Evolutionary conservation across 208 protist genomes (phyloP).

Genomic region (Crithidia brevicula): DNA sequence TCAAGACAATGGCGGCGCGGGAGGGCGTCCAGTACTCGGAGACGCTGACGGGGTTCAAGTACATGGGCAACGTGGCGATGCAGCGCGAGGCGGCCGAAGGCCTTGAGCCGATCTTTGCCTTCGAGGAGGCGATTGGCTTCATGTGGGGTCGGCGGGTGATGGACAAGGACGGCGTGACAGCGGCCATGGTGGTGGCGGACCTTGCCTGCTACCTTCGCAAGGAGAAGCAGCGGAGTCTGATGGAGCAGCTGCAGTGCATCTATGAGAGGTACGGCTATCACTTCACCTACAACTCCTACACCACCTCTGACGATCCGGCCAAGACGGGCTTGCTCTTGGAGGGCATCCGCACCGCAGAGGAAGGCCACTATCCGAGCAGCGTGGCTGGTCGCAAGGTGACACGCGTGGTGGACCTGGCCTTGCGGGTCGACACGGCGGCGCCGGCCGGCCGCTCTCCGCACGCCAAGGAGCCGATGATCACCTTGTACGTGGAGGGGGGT

Average conservation of each 20-base stretch:
- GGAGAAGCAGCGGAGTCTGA: slow-evolving; percentile 39
- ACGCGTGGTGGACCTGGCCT: slow-evolving; percentile 91
- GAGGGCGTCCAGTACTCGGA: slow-evolving; percentile 94
- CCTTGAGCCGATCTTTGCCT: slow-evolving; percentile 85
- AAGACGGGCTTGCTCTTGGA: slow-evolving; percentile 88
- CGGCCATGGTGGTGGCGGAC: slow-evolving; percentile 93
- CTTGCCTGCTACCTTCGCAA: slow-evolving; percentile 76
- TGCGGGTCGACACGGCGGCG: slow-evolving; percentile 76
- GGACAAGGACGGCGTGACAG: slow-evolving; percentile 98
- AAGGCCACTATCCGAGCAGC: slow-evolving; percentile 48
- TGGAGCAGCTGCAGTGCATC: slow-evolving; percentile 64
- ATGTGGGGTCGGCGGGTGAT: slow-evolving; percentile 91
- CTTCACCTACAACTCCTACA: slow-evolving; percentile 94
- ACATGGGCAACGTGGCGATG: slow-evolving; percentile 93
- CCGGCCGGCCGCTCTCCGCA: slow-evolving; percentile 54
- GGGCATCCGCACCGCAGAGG: slow-evolving; percentile 52
- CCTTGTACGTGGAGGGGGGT: slow-evolving; percentile 94
- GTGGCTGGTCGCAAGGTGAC: slow-evolving; percentile 66
- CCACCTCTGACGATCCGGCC: slow-evolving; percentile 84
- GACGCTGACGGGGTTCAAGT: slow-evolving; percentile 99
- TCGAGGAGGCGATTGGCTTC: slow-evolving; percentile 98
- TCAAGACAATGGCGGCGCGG: slow-evolving; percentile 91
- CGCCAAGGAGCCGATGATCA: slow-evolving; percentile 94
- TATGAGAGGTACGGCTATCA: slow-evolving; percentile 92
- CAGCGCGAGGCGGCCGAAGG: slow-evolving; percentile 37